phyloP scores from a whole-genome alignment of 164 flowering plant genomes.

The Buxus sempervirens region DNA sequence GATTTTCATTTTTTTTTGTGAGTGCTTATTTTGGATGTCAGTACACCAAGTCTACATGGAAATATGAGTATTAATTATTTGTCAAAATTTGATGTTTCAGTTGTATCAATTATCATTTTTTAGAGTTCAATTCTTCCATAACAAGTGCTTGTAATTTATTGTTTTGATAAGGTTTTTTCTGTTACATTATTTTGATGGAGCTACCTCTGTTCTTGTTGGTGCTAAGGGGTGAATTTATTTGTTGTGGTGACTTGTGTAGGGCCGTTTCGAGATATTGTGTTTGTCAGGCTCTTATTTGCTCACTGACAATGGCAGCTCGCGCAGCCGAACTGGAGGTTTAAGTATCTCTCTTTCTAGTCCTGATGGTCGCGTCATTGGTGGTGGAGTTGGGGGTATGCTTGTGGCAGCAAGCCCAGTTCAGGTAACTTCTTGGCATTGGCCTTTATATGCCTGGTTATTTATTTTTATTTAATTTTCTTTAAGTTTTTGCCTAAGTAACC shows the following conservation, averaged over 20 bases:
- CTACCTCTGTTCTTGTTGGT: background rate
- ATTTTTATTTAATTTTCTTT: too few species aligned
- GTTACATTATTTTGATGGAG: background rate
- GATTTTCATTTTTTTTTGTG: too few species aligned
- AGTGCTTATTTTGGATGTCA: too few species aligned
- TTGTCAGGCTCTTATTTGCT: constrained; percentile 76
- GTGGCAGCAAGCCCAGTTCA: constrained; percentile 87
- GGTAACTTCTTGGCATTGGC: constrained; percentile 40
- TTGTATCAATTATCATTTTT: too few species aligned
- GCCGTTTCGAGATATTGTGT: constrained; percentile 81
- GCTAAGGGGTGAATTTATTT: background rate
- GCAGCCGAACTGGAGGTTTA: constrained; percentile 64
- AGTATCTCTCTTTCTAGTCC: constrained; percentile 82
- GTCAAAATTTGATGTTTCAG: too few species aligned
- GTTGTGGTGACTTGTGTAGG: constrained; percentile 38
- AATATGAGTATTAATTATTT: too few species aligned
- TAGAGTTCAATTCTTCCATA: too few species aligned
- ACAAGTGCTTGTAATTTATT: too few species aligned
- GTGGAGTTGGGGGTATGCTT: constrained; percentile 86
- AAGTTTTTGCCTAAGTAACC: too few species aligned
- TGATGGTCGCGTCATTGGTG: constrained; percentile 90
- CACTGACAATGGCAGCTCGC: constrained; percentile 49
- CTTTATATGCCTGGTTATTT: background rate
- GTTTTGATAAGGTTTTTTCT: too few species aligned
- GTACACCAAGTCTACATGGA: too few species aligned